Evolutionary conservation across 2,329 filamentous ascomycete genomes (phyloP), one percentile per base, ranked within the genome.

Genomic region (Triangularia setosa): DNA sequence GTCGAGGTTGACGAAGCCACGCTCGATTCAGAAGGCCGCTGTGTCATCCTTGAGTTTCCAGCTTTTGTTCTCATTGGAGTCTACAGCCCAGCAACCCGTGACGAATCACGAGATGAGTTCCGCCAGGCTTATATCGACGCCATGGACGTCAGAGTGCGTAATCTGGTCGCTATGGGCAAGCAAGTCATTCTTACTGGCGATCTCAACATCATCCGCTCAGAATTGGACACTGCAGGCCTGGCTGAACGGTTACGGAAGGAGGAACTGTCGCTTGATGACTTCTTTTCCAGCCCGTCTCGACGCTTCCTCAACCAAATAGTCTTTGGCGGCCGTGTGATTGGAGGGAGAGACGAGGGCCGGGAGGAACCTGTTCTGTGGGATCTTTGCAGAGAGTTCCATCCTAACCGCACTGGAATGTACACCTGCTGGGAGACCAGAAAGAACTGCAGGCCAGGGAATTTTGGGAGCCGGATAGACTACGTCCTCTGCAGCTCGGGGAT

Each of bases 391-490:
- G 85, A 84, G 25, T 96, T 93, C 72, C 90, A 97, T 73, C 90
- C 91, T 0, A 78, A 80, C n/a, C 84, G 95, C 44, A 81, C 82
- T 67, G 92, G 92, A 66, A 98, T 99, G 95, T 98, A 92, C 75
- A 98, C 95, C 0, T 97, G 94, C 75, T 98, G 94, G 94, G 93
- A 98, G 68, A 93, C 92, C 59, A 93, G 91, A 75, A 90, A 93
- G 73, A 98, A 98, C 76, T 91, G 92, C n/a, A 84, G 95, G n/a
- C 94, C 94, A 2, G 93, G 91, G 2, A 98, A 98, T 74, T 96
- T 90, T 75, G 95, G 95, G 5, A 90, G 91, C 62, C 87, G 95
- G 35, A 98, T 98, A 70, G 95, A 99, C 76, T 98, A 96, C 76
- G 85, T 99, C 18, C 83, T 98, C 3, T 96, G 92, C 74, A 95